Base-by-base conservation (phyloP, 2,329 filamentous ascomycete genomes). In the Sphaceloma murrayae region DNA sequence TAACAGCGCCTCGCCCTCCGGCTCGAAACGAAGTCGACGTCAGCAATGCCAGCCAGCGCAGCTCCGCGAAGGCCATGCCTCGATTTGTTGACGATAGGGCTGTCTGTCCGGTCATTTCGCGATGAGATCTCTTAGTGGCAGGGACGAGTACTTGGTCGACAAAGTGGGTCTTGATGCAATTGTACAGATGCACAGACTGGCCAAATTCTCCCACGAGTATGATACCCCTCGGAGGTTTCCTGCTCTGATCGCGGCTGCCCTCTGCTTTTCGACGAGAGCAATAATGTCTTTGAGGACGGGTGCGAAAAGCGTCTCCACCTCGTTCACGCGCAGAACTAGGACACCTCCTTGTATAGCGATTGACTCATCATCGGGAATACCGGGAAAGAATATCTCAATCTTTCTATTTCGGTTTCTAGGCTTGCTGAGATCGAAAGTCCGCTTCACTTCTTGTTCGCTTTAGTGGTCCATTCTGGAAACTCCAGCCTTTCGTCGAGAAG, bases 171-270 rank as follows among this genome's bases (percentile, higher is more conserved):
- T 84, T 85, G 51, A 89, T 69, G 2, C 77, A 70, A 29, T 75
- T 75, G 64, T 86, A 85, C 4, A 85, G 70, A 58, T 84, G 83
- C 16, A 57, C 55, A 5, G 77, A 83, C 65, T 87, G 82, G 1
- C 84, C 85, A 54, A 89, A 88, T 5, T 85, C 84, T 50, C 85
- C 84, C 0, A 89, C 84, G 3, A 89, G 69, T 32, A 88, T 78
- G 51, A 89, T 85, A 11, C 82, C 82, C 36, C 64, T 65, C 1
- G 70, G 65, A 4, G 57, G 48, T 67, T 66, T 4, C 58, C 58
- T 34, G 63, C 64, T 4, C 51, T 48, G 30, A 56, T 54, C 46
- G 69, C 65, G 1, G 54, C 60, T 1, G 64, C 51, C 2, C 69
- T 64, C 47, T 71, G 68, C 2, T 65, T 64, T 46, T 69, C 62